Percentiles rank a stretch among this genome's conserved stretches.
These are phyloP conservation scores for Teunomyces stri DNA, from an alignment of 805 yeast genomes.

Conservation along the genomic window DNA sequence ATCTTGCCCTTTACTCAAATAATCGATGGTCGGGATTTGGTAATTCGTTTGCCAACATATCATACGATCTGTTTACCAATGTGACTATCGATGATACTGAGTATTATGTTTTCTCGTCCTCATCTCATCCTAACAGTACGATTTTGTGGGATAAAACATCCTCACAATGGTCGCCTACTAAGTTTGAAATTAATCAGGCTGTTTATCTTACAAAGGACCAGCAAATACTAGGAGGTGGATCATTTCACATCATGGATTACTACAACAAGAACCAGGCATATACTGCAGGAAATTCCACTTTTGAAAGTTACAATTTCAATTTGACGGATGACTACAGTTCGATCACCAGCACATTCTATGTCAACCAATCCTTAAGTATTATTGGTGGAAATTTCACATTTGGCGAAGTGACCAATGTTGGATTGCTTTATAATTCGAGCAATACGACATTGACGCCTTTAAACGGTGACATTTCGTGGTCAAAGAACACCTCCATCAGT, in stretches of 20 bases:
- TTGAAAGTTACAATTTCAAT: constrained; percentile 21
- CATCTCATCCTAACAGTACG: constrained; percentile 20
- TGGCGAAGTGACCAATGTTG: constrained; percentile 23
- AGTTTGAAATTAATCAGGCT: constrained; percentile 32
- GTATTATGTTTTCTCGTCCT: constrained; percentile 38
- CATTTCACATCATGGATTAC: constrained; percentile 34
- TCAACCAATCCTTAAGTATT: constrained; percentile 50
- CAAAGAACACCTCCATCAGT: constrained; percentile 21
- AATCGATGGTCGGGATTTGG: constrained; percentile 47
- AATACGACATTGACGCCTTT: constrained; percentile 18
- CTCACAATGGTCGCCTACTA: constrained; percentile 31
- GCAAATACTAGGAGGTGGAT: constrained; percentile 35
- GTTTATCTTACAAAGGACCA: constrained; percentile 20
- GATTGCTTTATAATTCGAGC: constrained; percentile 21
- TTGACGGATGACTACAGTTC: constrained; percentile 15
- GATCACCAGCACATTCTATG: constrained; percentile 35
- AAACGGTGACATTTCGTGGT: constrained; percentile 25
- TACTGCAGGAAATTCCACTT: constrained; percentile 16
- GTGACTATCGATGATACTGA: constrained; percentile 38
- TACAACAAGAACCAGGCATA: constrained; percentile 26
- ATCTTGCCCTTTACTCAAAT: constrained; percentile 34
- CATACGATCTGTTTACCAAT: constrained; percentile 29
- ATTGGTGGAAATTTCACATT: constrained; percentile 59
- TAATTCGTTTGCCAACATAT: constrained; percentile 18
- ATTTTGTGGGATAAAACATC: constrained; percentile 43